These are phyloP conservation scores for Kluyveromyces nonfermentans DNA, from an alignment of 805 yeast genomes.

Conservation along the genomic window DNA sequence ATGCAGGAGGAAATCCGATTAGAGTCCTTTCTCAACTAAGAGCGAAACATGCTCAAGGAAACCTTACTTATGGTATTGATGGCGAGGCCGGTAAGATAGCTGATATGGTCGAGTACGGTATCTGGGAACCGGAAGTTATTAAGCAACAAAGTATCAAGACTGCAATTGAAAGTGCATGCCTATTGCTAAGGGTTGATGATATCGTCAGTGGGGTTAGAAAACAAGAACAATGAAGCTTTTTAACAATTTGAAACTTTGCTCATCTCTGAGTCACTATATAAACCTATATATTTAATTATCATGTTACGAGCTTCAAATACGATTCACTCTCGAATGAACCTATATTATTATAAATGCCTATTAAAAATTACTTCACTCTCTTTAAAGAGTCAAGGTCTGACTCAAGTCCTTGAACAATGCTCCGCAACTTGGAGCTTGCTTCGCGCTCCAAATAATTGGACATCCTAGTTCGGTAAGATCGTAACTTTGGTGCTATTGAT, in stretches of 20 bases:
- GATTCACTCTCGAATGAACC: background rate
- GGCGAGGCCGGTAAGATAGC: constrained; percentile 92
- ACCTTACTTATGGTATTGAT: constrained; percentile 79
- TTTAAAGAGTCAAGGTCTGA: constrained; percentile 15
- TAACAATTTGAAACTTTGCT: background rate
- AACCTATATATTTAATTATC: background rate
- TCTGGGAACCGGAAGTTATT: constrained; percentile 99
- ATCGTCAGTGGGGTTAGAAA: constrained; percentile 92
- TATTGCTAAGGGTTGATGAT: constrained; percentile 92
- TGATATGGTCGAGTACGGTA: constrained; percentile 91
- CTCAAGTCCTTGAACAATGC: constrained; percentile 32
- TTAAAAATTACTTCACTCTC: constrained; percentile 4
- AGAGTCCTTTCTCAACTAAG: constrained; percentile 81
- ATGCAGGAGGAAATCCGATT: constrained; percentile 96
- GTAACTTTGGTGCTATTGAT: constrained; percentile 30
- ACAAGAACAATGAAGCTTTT: constrained; percentile 19
- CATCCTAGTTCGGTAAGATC: constrained; percentile 23
- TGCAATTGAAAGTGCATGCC: constrained; percentile 94
- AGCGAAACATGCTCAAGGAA: constrained; percentile 93
- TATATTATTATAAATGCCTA: background rate
- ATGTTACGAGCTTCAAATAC: background rate
- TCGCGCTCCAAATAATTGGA: constrained; percentile 7
- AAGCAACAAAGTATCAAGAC: constrained; percentile 95
- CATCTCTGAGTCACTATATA: background rate
- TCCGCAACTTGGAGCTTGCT: constrained; percentile 22